Evolutionary conservation across 192 early-diverging fungal species (phyloP).

Genomic region (Backusella liffmaniae): DNA sequence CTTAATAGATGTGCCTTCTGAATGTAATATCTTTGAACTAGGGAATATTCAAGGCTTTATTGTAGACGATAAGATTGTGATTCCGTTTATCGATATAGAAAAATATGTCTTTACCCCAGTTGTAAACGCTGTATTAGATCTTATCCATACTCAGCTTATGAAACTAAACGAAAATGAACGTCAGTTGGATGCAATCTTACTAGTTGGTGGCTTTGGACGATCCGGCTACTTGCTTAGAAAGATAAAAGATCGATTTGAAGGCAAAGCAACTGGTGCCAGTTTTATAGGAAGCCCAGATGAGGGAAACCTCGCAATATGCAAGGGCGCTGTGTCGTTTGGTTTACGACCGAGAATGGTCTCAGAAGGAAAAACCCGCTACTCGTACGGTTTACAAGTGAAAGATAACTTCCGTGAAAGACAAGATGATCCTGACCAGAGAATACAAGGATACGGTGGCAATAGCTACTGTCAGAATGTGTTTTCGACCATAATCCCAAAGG

Average conservation of each 20-base stretch:
- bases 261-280: slow-evolving; percentile 31
- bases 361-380: slow-evolving; percentile 42
- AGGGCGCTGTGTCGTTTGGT: slow-evolving; percentile 52
- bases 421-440: background rate
- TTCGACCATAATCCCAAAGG: background rate
- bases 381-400: slow-evolving; percentile 46
- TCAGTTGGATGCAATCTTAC: slow-evolving; percentile 44
- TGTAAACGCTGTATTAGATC: slow-evolving; percentile 40
- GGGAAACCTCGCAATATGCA: slow-evolving; percentile 44
- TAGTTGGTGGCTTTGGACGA: slow-evolving; percentile 55
- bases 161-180: slow-evolving; percentile 31
- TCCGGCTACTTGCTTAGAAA: slow-evolving; percentile 49
- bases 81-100: slow-evolving; percentile 44
- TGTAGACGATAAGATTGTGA: slow-evolving; percentile 41
- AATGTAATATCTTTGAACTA: slow-evolving; percentile 34
- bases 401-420: slow-evolving; percentile 22
- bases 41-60: slow-evolving; percentile 40
- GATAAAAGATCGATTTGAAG: slow-evolving; percentile 39
- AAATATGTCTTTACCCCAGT: slow-evolving; percentile 50
- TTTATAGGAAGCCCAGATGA: slow-evolving; percentile 45
- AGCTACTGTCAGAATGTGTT: background rate
- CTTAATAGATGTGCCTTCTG: slow-evolving; percentile 40
- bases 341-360: slow-evolving; percentile 45
- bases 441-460: background rate
- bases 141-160: slow-evolving; percentile 47